These are phyloP conservation scores for Cyclotella atomus DNA, from an alignment of 108 stramenopile genomes.

Conservation along the genomic window DNA sequence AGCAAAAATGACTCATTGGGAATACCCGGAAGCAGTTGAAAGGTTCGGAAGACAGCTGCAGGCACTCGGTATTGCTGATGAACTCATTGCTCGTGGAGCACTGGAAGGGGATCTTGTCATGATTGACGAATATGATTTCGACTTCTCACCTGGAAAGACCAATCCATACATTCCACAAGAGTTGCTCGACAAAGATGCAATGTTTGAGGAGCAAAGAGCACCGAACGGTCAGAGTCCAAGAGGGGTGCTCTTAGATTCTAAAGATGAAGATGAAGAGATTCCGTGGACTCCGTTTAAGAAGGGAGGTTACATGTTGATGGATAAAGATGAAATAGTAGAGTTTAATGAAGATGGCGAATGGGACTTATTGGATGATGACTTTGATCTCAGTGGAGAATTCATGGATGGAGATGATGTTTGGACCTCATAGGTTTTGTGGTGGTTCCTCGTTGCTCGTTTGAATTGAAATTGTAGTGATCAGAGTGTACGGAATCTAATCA, in stretches of 20 bases:
- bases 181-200: slow-evolving; percentile 72
- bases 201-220: slow-evolving; percentile 47
- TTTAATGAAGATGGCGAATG: slow-evolving; percentile 83
- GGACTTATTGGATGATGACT: slow-evolving; percentile 79
- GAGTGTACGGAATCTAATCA: no score
- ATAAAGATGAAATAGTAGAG: slow-evolving; percentile 79
- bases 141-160: slow-evolving; percentile 78
- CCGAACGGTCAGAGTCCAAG: slow-evolving; percentile 20
- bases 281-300: slow-evolving; percentile 74
- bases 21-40: slow-evolving; percentile 91
- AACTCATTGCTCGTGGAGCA: slow-evolving; percentile 79
- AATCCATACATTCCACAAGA: slow-evolving; percentile 90
- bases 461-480: no score
- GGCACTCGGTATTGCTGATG: slow-evolving; percentile 81
- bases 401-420: slow-evolving; percentile 81
- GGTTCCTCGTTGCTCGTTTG: no score
- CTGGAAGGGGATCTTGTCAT: slow-evolving; percentile 89
- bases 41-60: slow-evolving; percentile 89
- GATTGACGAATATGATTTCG: slow-evolving; percentile 91
- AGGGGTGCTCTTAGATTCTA: slow-evolving; percentile 30
- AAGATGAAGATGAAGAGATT: slow-evolving; percentile 45
- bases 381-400: slow-evolving; percentile 55
- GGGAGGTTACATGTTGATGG: slow-evolving; percentile 86
- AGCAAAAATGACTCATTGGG: slow-evolving; percentile 95
- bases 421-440: no score